Evolutionary conservation across 2,329 filamentous ascomycete species (phyloP).

Genomic region (Pyrenophora seminiperda): DNA sequence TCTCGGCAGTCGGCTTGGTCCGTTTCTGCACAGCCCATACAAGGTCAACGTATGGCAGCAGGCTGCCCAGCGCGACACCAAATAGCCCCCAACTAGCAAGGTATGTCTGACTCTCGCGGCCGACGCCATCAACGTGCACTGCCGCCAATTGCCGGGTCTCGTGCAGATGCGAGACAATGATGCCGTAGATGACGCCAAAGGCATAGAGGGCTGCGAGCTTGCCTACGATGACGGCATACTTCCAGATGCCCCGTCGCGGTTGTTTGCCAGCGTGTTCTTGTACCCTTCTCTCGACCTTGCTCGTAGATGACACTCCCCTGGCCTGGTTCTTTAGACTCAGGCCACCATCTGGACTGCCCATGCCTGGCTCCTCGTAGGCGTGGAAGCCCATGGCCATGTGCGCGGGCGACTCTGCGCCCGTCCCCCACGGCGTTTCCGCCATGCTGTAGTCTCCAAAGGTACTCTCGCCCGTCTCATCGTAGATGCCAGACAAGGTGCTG

Average conservation of each 20-base stretch:
- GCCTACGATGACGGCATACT: slow-evolving; percentile 60
- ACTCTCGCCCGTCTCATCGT: slow-evolving; percentile 55
- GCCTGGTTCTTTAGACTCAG: slow-evolving; percentile 30
- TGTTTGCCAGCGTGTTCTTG: slow-evolving; percentile 13
- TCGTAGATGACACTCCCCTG: slow-evolving; percentile 13
- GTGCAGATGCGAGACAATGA: slow-evolving; percentile 79
- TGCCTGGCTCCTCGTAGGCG: slow-evolving; percentile 29
- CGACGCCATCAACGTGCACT: slow-evolving; percentile 63
- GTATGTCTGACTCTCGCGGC: slow-evolving; percentile 67
- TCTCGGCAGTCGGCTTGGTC: slow-evolving; percentile 15
- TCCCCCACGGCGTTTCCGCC: slow-evolving; percentile 75
- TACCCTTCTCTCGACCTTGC: neutral
- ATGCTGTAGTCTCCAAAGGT: slow-evolving; percentile 54
- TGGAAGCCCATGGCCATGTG: slow-evolving; percentile 24
- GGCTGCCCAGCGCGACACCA: slow-evolving; percentile 75
- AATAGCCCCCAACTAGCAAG: slow-evolving; percentile 80
- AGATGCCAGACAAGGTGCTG: slow-evolving; percentile 90
- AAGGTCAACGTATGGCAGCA: slow-evolving; percentile 83
- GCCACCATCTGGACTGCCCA: slow-evolving; percentile 35
- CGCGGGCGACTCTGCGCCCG: slow-evolving; percentile 72
- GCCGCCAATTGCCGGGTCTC: slow-evolving; percentile 68
- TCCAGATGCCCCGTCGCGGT: slow-evolving; percentile 29
- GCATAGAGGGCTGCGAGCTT: slow-evolving; percentile 72
- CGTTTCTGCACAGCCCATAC: slow-evolving; percentile 66
- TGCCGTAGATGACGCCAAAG: slow-evolving; percentile 82